Evolutionary conservation across 306 rosid species (phyloP), one percentile per base, ranked within the genome.

Genomic region (Elaeagnus macrophylla): DNA sequence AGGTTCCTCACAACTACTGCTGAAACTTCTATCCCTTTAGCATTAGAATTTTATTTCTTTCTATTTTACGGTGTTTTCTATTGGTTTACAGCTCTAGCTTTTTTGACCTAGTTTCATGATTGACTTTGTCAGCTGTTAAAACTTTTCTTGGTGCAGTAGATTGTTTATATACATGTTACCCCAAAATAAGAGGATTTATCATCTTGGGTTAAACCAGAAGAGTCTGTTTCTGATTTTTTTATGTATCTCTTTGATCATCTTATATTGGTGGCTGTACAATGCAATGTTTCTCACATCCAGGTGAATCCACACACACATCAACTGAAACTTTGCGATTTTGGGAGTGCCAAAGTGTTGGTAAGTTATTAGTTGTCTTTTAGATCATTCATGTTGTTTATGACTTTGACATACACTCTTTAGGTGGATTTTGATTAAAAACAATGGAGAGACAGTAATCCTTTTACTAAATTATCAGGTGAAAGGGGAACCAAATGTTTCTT

Each of bases 301-400:
- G 97, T 91, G 73, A 91, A 91, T 77, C 97, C 97, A 8, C 96
- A 87, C 76, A 84, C 97, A 1, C 97, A 91, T 77, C 97, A 91
- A 77, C 84, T 91, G 74, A 91, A 91, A 67, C 79, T 91, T 55
- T 91, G 97, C 65, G 97, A 91, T 76, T 91, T 91, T 75, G 97
- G 97, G 64, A 91, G 97, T 56, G 97, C 97, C 47, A 91, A 91
- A 84, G 83, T 86, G 57, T 71, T 91, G 93, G 97, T 91, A 68
- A 82, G 86, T 74, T 55, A 53, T 69, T 59, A 45, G 13, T 32
- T 32, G 65, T 66, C 54, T 37, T 37, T 50, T 19, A 48, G 53
- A 19, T 71, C 68, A 37, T 66, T 46, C 15, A 37, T 51, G 48
- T 61, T 55, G 36, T 52, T 57, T 47, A 54, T 18, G 56, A 8